A percentile compares a stretch with the other conserved stretches of the same genome.
Evolutionary conservation across 148 eudicot genomes (phyloP).

Genomic region (Drosera capensis): DNA sequence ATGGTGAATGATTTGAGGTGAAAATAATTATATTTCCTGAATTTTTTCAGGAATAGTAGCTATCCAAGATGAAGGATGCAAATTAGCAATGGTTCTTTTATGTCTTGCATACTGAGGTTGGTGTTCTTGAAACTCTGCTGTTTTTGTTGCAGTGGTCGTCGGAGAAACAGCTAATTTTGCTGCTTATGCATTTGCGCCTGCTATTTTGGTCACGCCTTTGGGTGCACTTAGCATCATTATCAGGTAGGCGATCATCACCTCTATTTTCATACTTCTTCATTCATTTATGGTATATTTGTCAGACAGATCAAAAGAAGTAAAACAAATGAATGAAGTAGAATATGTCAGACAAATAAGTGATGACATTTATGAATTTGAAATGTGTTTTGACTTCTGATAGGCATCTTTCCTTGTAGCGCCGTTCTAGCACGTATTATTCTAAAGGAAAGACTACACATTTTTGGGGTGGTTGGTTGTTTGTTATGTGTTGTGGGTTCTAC

Average conservation of each 20-base stretch:
- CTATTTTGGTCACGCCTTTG: constrained; percentile 77
- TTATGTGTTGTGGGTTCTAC: constrained; percentile 77
- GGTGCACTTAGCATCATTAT: constrained; percentile 83
- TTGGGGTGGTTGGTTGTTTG: constrained; percentile 69
- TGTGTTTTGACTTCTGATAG: constrained; percentile 12
- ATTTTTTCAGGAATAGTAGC: neutral
- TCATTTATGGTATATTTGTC: neutral
- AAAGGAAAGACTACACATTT: constrained; percentile 54
- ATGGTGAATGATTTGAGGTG: no score
- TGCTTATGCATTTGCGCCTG: constrained; percentile 87
- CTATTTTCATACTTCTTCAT: neutral
- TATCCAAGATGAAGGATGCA: neutral
- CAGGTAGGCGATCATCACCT: constrained; percentile 21
- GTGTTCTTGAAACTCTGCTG: constrained; percentile 9
- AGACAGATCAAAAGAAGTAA: neutral
- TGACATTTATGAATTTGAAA: neutral
- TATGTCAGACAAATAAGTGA: neutral
- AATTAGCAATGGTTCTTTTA: neutral
- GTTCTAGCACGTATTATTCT: constrained; percentile 65
- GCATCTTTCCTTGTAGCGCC: constrained; percentile 30
- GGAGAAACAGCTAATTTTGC: constrained; percentile 85
- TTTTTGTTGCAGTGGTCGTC: constrained; percentile 52
- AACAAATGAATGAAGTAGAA: no score
- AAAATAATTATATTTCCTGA: neutral
- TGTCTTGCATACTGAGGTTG: constrained; percentile 1